Conservation (phyloP, 176 grass and related monocot species). For the Pontederia crassipes region DNA sequence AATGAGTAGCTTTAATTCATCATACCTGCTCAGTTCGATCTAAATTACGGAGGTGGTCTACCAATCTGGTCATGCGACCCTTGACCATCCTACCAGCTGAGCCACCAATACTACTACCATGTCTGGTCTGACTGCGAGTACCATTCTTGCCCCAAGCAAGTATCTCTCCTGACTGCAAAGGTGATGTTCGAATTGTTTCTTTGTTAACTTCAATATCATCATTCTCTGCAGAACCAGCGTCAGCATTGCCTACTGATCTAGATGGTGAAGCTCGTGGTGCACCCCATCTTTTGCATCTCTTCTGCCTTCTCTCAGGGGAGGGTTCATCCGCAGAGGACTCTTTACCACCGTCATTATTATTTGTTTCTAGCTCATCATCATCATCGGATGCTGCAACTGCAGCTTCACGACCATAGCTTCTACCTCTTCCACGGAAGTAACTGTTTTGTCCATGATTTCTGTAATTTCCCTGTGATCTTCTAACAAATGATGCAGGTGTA, state of each 20-base stretch:
- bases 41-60: constrained; percentile 42
- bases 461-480: constrained; percentile 51
- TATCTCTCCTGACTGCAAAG: constrained; percentile 46
- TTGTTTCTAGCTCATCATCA: constrained; percentile 48
- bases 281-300: constrained; percentile 39
- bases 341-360: constrained; percentile 43
- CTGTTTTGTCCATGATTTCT: constrained; percentile 18
- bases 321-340: constrained; percentile 47
- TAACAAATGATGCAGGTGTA: constrained; percentile 30
- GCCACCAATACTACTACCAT: constrained; percentile 38
- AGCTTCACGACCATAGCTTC: constrained; percentile 24
- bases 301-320: constrained; percentile 47
- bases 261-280: constrained; percentile 37
- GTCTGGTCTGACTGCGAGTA: constrained; percentile 53
- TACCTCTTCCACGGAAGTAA: constrained; percentile 30
- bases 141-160: constrained; percentile 84
- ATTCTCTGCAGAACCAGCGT: constrained; percentile 40
- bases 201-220: constrained; percentile 31
- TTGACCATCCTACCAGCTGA: constrained; percentile 42
- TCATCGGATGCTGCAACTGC: constrained; percentile 39
- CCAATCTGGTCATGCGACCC: constrained; percentile 49
- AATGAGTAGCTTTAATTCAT: background rate
- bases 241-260: constrained; percentile 27
- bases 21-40: constrained; percentile 37
- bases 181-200: constrained; percentile 42